phyloP scores from a whole-genome alignment of 2,329 filamentous ascomycete genomes.

The Endoconidiophora laricicola region DNA sequence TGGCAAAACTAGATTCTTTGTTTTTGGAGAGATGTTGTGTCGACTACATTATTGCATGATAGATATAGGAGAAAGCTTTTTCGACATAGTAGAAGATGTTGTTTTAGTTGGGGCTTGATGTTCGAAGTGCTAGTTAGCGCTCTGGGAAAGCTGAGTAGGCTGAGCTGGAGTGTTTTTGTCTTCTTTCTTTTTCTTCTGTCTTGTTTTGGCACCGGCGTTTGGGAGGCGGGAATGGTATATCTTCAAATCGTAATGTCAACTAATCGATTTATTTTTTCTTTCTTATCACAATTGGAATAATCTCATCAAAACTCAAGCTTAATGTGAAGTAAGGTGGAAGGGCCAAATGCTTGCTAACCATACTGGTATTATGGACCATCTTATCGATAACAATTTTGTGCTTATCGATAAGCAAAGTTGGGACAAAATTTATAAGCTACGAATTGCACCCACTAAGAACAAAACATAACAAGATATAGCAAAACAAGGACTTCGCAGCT shows the following conservation, averaged over 20 bases:
- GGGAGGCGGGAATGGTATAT: conserved; percentile 11
- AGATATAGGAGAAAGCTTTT: neutral
- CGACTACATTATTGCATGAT: neutral
- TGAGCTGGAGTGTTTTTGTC: neutral
- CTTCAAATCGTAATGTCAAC: conserved; percentile 10
- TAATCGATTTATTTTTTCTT: neutral
- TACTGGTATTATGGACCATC: neutral
- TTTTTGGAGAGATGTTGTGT: neutral
- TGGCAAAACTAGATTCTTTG: neutral
- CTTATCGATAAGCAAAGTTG: conserved; percentile 11
- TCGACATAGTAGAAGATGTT: neutral
- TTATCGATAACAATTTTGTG: neutral
- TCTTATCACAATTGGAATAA: neutral
- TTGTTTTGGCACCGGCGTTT: conserved; percentile 12
- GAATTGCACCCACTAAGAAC: too few relatives aligned
- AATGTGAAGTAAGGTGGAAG: neutral
- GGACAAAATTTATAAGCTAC: conserved; percentile 9
- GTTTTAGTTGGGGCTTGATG: neutral
- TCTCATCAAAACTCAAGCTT: neutral
- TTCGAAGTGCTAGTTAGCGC: neutral
- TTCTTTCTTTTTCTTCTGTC: conserved; percentile 2
- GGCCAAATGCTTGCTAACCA: neutral
- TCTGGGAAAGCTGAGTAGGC: neutral
- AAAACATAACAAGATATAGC: too few relatives aligned
- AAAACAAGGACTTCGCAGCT: too few relatives aligned